Base-by-base conservation (phyloP, 371 early-diverging fungal species). In the Mortierella sp. region DNA sequence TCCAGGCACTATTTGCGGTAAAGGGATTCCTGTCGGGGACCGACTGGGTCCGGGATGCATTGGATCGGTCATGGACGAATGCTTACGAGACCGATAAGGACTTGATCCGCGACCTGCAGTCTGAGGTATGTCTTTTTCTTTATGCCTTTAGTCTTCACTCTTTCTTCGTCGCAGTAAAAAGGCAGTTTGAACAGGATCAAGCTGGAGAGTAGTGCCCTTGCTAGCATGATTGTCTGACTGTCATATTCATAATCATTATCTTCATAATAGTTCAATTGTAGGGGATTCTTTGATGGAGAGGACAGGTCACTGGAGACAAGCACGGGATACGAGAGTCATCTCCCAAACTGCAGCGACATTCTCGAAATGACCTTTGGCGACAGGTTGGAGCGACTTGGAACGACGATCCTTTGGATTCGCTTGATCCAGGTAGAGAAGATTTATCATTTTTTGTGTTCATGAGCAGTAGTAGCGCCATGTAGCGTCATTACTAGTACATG, bases 61-160 rank as follows among this genome's bases (percentile, higher is more conserved):
- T 83, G 56, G 76, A 79, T 16, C n/a, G 32, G 35, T 83, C 83
- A 27, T 83, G 83, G 83, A 51, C 70, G 1, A 70, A 63, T 4
- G 83, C 83, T 16, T 83, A 78, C 32, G 54, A 78, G 0, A 71
- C 58, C 6, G 72, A 83, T 29, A 72, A 54, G 10, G 72, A 65
- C 5, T 35, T 79, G 49, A 79, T 83, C 24, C 54, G 70, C 12
- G 74, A 79, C 8, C 76, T 79, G 4, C 83, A 83, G n/a, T 55
- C 18, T 4, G 83, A 83, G 79, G 83, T 83, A 81, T 7, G 41
- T 10, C 51, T 3, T 21, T 41, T 11, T 7, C 43, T 41, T 41
- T 43, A 41, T 70, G 16, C 38, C 41, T 35, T 32, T 38, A 7
- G 35, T 29, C 12, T 29, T 65, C 27, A 2, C 14, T 65, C 4